Evolutionary conservation across 768 basidiomycete species (phyloP).

Genomic region (Hemileccinum impolitum): DNA sequence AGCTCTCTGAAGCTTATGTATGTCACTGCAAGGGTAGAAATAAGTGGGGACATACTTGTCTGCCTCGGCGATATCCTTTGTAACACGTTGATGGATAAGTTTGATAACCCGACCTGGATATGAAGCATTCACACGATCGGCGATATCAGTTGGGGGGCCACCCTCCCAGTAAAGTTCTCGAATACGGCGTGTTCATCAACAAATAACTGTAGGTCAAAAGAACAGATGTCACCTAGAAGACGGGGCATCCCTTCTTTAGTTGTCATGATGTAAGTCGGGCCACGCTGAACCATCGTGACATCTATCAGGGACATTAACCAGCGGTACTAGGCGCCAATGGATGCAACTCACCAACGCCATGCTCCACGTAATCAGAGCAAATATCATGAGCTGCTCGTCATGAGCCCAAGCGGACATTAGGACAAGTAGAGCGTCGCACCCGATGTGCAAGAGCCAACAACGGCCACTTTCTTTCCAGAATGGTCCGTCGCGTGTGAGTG

Average conservation of each 20-base stretch:
- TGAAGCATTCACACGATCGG: constrained; percentile 51
- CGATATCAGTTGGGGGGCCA: constrained; percentile 46
- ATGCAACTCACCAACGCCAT: constrained; percentile 41
- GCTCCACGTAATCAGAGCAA: constrained; percentile 41
- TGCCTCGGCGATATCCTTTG: constrained; percentile 45
- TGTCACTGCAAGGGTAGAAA: background rate
- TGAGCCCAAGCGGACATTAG: background rate
- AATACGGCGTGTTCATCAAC: background rate
- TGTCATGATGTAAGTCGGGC: constrained; percentile 53
- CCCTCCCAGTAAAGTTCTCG: constrained; percentile 42
- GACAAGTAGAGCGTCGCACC: constrained; percentile 33
- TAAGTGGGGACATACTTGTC: constrained; percentile 44
- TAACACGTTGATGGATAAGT: constrained; percentile 35
- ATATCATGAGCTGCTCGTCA: constrained; percentile 45
- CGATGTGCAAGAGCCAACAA: constrained; percentile 66
- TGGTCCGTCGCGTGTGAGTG: constrained; percentile 57
- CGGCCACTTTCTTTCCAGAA: constrained; percentile 65
- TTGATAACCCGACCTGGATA: constrained; percentile 36
- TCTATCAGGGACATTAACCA: constrained; percentile 25
- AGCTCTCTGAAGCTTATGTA: constrained; percentile 35
- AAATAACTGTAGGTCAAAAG: constrained; percentile 13
- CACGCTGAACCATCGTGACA: constrained; percentile 48
- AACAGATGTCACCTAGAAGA: constrained; percentile 10
- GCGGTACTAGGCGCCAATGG: background rate
- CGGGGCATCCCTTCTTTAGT: constrained; percentile 38